Conservation (phyloP, 768 basidiomycete genomes). For the Lepiota venenata region DNA sequence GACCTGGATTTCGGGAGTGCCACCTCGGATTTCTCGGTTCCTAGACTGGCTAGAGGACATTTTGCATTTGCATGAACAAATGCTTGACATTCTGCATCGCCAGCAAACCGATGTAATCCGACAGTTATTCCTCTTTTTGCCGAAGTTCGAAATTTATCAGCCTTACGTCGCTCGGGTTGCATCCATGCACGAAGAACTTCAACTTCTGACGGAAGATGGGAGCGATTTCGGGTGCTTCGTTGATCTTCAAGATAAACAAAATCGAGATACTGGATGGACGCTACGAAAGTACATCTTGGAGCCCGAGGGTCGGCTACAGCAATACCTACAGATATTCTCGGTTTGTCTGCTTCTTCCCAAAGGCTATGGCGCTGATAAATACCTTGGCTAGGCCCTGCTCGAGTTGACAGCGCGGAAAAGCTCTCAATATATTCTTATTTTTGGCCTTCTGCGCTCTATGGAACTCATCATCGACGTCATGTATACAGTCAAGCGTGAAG, state of each 20-base stretch:
- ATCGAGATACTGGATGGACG: slow-evolving; percentile 57
- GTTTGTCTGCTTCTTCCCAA: slow-evolving; percentile 40
- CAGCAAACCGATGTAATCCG: slow-evolving; percentile 40
- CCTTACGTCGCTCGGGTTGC: slow-evolving; percentile 79
- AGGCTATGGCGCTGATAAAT: not conserved
- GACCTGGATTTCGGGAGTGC: slow-evolving; percentile 80
- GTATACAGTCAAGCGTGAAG: slow-evolving; percentile 80
- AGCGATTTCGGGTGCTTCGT: slow-evolving; percentile 88
- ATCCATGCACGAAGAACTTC: slow-evolving; percentile 50
- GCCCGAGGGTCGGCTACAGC: slow-evolving; percentile 68
- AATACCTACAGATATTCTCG: slow-evolving; percentile 70
- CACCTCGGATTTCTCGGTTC: slow-evolving; percentile 60
- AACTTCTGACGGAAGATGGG: slow-evolving; percentile 42
- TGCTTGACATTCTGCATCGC: slow-evolving; percentile 43
- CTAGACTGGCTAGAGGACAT: slow-evolving; percentile 93
- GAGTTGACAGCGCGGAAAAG: slow-evolving; percentile 68
- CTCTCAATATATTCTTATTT: slow-evolving; percentile 65
- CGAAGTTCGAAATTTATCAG: slow-evolving; percentile 77
- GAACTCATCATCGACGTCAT: slow-evolving; percentile 73
- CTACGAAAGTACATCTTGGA: slow-evolving; percentile 69
- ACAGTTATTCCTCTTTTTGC: slow-evolving; percentile 55
- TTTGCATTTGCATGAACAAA: slow-evolving; percentile 65
- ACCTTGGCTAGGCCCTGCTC: slow-evolving; percentile 54
- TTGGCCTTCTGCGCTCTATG: slow-evolving; percentile 62
- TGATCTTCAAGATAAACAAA: slow-evolving; percentile 53